Conservation (phyloP, 495 filamentous ascomycete genomes). For the Annulohypoxylon maeteangense region DNA sequence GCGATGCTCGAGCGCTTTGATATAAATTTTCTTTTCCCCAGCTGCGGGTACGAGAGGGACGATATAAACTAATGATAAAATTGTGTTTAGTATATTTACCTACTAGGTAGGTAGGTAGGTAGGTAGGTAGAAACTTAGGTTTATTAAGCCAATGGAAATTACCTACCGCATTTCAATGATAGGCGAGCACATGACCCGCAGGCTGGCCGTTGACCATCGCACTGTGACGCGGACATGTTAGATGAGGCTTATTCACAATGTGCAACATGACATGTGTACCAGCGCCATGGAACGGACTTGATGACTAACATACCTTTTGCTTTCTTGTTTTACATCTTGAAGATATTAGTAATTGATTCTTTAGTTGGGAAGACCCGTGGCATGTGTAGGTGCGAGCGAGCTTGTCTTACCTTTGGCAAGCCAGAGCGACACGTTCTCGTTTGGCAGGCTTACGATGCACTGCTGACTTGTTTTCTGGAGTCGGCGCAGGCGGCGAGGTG, state of each 20-base stretch:
- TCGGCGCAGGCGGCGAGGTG: conserved; percentile 11
- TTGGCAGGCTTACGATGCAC: conserved; percentile 41
- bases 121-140: neutral
- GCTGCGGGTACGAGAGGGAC: conserved; percentile 45
- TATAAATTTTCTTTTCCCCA: conserved; percentile 48
- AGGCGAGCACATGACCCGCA: conserved; percentile 46
- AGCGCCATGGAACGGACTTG: neutral
- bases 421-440: conserved; percentile 47
- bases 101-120: too few species aligned
- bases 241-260: neutral
- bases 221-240: conserved; percentile 37
- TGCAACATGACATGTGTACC: neutral
- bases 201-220: conserved; percentile 45
- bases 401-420: conserved; percentile 42
- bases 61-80: conserved; percentile 36
- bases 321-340: conserved; percentile 48
- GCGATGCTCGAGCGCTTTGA: conserved; percentile 50
- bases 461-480: conserved; percentile 27
- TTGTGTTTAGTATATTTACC: conserved; percentile 1
- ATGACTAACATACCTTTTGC: conserved; percentile 43
- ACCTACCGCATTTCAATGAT: conserved; percentile 46
- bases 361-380: neutral
- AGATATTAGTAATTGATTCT: conserved; percentile 2
- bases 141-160: neutral
- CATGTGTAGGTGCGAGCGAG: neutral